A percentile compares a stretch with the other conserved stretches of the same genome.
phyloP scores from a whole-genome alignment of 306 rosid species.

The Hippophae rhamnoides region DNA sequence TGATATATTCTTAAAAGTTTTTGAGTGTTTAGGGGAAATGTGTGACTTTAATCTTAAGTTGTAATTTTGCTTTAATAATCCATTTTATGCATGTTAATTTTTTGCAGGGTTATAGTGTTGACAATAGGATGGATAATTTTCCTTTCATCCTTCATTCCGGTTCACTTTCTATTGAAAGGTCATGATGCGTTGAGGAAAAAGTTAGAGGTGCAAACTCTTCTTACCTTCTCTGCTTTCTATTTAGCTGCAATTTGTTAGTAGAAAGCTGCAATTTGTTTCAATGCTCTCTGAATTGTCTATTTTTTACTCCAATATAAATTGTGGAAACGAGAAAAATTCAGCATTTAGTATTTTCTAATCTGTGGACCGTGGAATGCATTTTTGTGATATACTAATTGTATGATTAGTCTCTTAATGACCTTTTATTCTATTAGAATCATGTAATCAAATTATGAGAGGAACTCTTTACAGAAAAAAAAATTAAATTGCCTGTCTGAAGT shows the following conservation, averaged over 20 bases:
- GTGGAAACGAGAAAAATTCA: too few species aligned
- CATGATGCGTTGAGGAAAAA: slow-evolving; percentile 60
- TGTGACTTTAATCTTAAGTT: too few species aligned
- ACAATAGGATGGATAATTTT: slow-evolving; percentile 89
- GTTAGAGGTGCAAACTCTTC: slow-evolving; percentile 58
- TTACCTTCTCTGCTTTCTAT: not conserved
- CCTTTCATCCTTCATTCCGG: slow-evolving; percentile 79
- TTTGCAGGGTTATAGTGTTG: slow-evolving; percentile 74
- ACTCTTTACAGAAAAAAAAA: too few species aligned
- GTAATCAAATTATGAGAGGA: too few species aligned
- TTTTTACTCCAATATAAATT: not conserved
- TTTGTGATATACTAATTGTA: too few species aligned
- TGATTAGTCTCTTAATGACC: too few species aligned
- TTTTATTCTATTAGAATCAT: too few species aligned
- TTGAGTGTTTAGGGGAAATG: too few species aligned
- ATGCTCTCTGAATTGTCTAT: not conserved
- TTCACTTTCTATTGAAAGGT: slow-evolving; percentile 60
- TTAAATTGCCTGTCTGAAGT: not conserved
- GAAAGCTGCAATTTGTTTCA: not conserved
- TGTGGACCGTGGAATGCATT: too few species aligned
- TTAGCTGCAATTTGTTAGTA: not conserved
- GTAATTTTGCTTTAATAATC: slow-evolving; percentile 2
- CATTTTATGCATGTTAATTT: not conserved
- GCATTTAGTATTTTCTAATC: too few species aligned
- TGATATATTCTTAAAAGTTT: too few species aligned